Evolutionary conservation across 108 stramenopile genomes (phyloP).

Genomic region (Pseudonitzschia multiseries): DNA sequence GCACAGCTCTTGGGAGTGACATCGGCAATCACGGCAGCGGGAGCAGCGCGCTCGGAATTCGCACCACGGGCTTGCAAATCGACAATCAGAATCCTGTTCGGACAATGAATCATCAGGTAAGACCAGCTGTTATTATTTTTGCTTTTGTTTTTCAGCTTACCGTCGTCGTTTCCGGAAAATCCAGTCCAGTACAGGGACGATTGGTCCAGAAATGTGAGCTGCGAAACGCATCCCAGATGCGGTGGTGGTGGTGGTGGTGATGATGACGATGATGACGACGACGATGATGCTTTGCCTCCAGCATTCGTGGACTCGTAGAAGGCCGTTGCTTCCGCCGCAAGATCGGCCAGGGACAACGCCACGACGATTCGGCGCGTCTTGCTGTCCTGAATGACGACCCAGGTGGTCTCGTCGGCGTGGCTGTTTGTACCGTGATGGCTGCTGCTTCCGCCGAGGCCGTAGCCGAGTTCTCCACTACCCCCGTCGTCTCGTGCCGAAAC

Average conservation of each 20-base stretch:
- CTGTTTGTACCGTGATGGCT: not conserved
- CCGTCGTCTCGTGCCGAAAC: not conserved
- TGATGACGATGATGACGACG: no score
- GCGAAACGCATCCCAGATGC: not conserved
- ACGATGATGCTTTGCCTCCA: not conserved
- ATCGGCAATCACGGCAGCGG: not conserved
- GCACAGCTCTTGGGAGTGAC: conserved; percentile 2
- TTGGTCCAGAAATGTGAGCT: conserved; percentile 45
- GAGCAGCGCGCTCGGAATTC: not conserved
- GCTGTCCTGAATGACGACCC: conserved; percentile 1
- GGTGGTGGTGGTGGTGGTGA: no score
- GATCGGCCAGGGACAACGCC: not conserved
- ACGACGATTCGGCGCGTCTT: not conserved
- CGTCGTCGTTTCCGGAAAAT: conserved; percentile 21
- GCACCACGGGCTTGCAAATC: conserved; percentile 18
- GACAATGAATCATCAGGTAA: conserved; percentile 38
- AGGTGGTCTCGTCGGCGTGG: not conserved
- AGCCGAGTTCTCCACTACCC: not conserved
- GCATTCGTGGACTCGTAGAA: not conserved
- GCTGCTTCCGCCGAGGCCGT: not conserved
- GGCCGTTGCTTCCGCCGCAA: not conserved
- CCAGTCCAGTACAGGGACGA: conserved; percentile 46
- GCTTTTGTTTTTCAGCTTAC: not conserved
- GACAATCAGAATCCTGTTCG: conserved; percentile 29
- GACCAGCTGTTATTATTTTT: conserved; percentile 16